Evolutionary conservation across 2,329 filamentous ascomycete genomes (phyloP).

Genomic region (Fusarium newnesense): DNA sequence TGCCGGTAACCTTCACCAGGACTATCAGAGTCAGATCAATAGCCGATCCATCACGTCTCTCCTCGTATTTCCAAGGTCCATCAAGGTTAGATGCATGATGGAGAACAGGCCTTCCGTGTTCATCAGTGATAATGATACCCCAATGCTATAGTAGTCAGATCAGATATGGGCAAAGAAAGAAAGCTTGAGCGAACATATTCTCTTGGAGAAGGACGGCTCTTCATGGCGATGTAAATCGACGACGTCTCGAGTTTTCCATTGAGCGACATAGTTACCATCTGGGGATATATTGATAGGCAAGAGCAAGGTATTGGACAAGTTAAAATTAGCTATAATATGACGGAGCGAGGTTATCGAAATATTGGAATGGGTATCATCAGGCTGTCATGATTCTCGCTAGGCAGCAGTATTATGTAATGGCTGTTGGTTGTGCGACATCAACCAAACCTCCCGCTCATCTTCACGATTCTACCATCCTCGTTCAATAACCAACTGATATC

Average conservation of each 20-base stretch:
- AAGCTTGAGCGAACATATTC: not conserved
- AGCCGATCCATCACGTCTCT: not conserved
- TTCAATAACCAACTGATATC: fast-evolving
- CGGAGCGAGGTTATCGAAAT: too few relatives aligned
- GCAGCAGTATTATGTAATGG: not conserved
- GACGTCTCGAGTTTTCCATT: not conserved
- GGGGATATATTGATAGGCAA: too few relatives aligned
- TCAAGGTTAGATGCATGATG: not conserved
- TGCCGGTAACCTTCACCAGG: not conserved
- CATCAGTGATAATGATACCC: not conserved
- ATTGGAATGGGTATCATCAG: not conserved
- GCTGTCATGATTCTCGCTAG: not conserved
- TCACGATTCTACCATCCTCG: fast-evolving
- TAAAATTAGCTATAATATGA: too few relatives aligned
- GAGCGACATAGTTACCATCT: too few relatives aligned
- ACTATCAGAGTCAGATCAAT: not conserved
- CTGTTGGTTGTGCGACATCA: fast-evolving
- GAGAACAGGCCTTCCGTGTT: not conserved
- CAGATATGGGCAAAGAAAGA: too few relatives aligned
- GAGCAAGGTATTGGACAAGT: too few relatives aligned
- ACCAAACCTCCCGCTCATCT: fast-evolving
- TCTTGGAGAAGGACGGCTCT: not conserved
- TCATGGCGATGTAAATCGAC: not conserved
- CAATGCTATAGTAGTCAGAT: not conserved
- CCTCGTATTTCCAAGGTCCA: not conserved